A percentile compares a stretch with the other conserved stretches of the same genome.
Evolutionary conservation across 164 flowering plant species (phyloP).

Genomic region (Litsea cubeba): DNA sequence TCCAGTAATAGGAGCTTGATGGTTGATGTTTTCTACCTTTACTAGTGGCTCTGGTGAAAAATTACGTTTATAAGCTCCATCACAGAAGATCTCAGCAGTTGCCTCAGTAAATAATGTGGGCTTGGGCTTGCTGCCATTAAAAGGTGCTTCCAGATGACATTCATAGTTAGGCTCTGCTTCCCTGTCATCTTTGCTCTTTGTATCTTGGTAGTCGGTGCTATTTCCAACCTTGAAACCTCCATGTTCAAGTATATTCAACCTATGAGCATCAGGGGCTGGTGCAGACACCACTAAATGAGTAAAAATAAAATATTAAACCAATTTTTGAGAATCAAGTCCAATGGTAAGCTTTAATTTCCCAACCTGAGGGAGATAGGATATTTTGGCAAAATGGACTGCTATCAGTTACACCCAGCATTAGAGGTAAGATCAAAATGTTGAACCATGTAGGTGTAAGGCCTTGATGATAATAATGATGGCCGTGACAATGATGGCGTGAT

Average conservation of each 20-base stretch:
- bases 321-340: no score
- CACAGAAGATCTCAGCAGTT: slow-evolving; percentile 22
- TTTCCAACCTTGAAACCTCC: slow-evolving; percentile 35
- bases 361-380: no score
- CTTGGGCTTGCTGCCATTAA: slow-evolving; percentile 10
- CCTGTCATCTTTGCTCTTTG: slow-evolving; percentile 22
- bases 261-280: slow-evolving; percentile 41
- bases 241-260: slow-evolving; percentile 35
- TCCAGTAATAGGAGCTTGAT: slow-evolving; percentile 15
- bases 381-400: no score
- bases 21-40: slow-evolving; percentile 24
- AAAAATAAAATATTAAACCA: not conserved
- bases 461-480: no score
- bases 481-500: no score
- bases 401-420: no score
- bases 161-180: slow-evolving; percentile 19
- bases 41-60: slow-evolving; percentile 16
- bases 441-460: no score
- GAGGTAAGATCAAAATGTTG: no score
- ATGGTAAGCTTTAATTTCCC: no score
- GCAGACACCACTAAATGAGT: slow-evolving; percentile 29
- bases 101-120: slow-evolving; percentile 17
- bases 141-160: slow-evolving; percentile 14
- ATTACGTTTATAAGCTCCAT: slow-evolving; percentile 15
- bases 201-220: slow-evolving; percentile 23